Percentiles rank a stretch among this genome's conserved stretches.
These are phyloP conservation scores for Coniella vitis DNA, from an alignment of 2,329 filamentous ascomycete genomes.

Conservation along the genomic window DNA sequence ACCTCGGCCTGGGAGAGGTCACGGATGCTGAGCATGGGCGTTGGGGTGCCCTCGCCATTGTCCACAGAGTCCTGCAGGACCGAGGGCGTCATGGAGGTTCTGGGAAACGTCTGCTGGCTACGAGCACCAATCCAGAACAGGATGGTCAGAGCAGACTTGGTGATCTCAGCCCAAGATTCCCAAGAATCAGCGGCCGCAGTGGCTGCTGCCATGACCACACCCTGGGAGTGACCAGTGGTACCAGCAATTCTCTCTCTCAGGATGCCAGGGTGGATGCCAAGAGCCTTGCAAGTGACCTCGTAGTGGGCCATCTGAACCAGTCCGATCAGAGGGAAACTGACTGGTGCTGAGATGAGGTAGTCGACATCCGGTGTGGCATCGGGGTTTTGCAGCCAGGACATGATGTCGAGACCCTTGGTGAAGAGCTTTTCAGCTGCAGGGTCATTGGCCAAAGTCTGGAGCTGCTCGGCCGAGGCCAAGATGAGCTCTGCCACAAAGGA, in stretches of 20 bases:
- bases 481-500: conserved; percentile 86
- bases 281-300: conserved; percentile 83
- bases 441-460: conserved; percentile 79
- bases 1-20: conserved; percentile 83
- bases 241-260: conserved; percentile 79
- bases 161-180: conserved; percentile 81
- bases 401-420: conserved; percentile 90
- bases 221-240: conserved; percentile 93
- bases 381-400: conserved; percentile 84
- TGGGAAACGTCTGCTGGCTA: conserved; percentile 94
- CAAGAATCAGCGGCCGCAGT: conserved; percentile 87
- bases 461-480: conserved; percentile 70
- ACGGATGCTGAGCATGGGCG: conserved; percentile 95
- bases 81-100: conserved; percentile 84
- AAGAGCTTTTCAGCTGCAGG: conserved; percentile 90
- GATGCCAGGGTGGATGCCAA: conserved; percentile 84
- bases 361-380: conserved; percentile 90
- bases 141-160: conserved; percentile 76
- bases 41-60: conserved; percentile 89
- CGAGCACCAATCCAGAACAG: conserved; percentile 98
- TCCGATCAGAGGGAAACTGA: conserved; percentile 93
- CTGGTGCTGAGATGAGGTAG: conserved; percentile 88
- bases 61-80: conserved; percentile 90
- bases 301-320: conserved; percentile 95
- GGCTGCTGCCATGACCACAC: conserved; percentile 85